Percentiles rank a stretch among this genome's conserved stretches.
Conservation (phyloP, 305 asterid genomes). For the Petunia hybrid region DNA sequence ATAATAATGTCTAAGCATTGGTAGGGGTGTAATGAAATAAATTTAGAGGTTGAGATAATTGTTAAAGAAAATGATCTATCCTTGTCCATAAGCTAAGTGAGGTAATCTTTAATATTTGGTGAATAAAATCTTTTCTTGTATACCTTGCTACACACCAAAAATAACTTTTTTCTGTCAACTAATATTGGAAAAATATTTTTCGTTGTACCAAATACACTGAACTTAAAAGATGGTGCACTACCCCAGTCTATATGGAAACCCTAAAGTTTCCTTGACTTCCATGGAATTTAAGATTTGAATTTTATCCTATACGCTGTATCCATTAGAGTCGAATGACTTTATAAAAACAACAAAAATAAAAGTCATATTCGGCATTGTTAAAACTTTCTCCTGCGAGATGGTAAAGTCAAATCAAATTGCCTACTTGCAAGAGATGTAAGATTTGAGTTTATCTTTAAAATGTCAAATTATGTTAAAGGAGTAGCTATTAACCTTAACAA, state of each 20-base stretch:
- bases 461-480: background rate
- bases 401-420: background rate
- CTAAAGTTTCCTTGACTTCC: background rate
- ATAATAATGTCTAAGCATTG: background rate
- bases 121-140: background rate
- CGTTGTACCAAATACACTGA: background rate
- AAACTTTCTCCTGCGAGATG: background rate
- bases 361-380: background rate
- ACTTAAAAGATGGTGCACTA: background rate
- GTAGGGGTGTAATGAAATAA: too few species aligned
- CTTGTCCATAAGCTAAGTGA: too few species aligned
- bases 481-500: background rate
- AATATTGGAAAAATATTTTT: background rate
- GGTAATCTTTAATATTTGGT: too few species aligned
- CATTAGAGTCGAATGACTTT: background rate
- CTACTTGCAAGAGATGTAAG: background rate
- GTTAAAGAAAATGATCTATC: too few species aligned
- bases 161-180: background rate
- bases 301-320: background rate
- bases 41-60: too few species aligned
- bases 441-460: conserved; percentile 6
- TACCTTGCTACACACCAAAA: background rate
- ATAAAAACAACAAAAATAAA: background rate
- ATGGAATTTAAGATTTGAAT: background rate
- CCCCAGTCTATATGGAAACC: background rate